Percentiles rank a stretch among this genome's conserved stretches.
Evolutionary conservation across 768 basidiomycete species (phyloP).

Genomic region (Tubosaeta sp.): DNA sequence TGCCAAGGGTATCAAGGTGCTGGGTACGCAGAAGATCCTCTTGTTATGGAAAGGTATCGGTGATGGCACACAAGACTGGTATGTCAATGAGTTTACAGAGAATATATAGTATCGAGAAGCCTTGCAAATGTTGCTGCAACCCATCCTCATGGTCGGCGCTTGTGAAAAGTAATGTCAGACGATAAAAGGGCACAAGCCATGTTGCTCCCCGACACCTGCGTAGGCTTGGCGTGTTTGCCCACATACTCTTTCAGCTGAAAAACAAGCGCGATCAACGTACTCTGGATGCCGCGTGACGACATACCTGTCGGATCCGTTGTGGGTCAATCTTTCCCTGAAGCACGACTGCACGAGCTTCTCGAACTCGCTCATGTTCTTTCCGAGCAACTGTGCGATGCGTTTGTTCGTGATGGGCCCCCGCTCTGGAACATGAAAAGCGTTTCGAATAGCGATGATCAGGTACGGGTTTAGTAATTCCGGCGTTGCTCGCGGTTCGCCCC

Average conservation of each 20-base stretch:
- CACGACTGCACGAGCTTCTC: constrained; percentile 53
- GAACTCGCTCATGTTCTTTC: constrained; percentile 63
- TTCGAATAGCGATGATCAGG: constrained; percentile 36
- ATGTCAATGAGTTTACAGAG: too few species aligned
- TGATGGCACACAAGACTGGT: too few species aligned
- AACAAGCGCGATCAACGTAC: not conserved
- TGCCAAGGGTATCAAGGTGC: too few species aligned
- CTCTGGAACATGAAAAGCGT: constrained; percentile 60
- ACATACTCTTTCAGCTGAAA: constrained; percentile 62
- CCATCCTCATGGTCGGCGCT: too few species aligned
- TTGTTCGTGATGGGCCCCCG: constrained; percentile 57
- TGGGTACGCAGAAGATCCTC: too few species aligned
- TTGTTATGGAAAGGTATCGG: too few species aligned
- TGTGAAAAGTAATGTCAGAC: too few species aligned
- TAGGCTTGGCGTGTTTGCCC: constrained; percentile 56
- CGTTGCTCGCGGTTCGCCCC: too few species aligned
- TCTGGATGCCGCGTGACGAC: not conserved
- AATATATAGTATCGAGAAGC: too few species aligned
- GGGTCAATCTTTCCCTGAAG: constrained; percentile 66
- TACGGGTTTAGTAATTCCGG: too few species aligned
- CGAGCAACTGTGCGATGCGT: constrained; percentile 58
- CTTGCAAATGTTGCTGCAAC: too few species aligned
- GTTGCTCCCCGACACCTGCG: constrained; percentile 11
- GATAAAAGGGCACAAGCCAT: too few species aligned
- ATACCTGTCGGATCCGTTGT: constrained; percentile 66